Evolutionary conservation across 2,329 filamentous ascomycete species (phyloP).

Genomic region (Nakataea oryzae): DNA sequence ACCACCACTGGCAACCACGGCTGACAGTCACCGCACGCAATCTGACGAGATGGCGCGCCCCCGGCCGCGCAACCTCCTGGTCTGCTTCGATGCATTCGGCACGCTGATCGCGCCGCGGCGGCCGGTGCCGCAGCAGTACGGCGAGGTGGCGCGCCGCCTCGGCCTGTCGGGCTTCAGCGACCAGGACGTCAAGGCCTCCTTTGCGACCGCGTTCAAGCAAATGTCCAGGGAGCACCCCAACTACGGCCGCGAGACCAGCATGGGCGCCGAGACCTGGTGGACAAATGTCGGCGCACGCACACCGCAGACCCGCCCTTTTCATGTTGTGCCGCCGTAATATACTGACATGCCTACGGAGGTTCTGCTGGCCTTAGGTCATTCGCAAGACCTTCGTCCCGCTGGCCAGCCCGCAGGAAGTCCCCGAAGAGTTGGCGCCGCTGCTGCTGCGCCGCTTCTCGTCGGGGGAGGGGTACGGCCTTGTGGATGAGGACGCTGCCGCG

Average conservation of each 20-base stretch:
- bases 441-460: conserved; percentile 44
- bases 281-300: conserved; percentile 25
- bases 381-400: conserved; percentile 38
- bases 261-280: conserved; percentile 49
- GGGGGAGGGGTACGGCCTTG: conserved; percentile 33
- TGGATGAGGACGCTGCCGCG: conserved; percentile 32
- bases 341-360: too few relatives aligned
- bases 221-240: conserved; percentile 40
- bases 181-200: conserved; percentile 23
- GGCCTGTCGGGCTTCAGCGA: conserved; percentile 33
- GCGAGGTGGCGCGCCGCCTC: conserved; percentile 34
- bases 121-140: conserved; percentile 43
- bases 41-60: neutral
- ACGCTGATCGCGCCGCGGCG: conserved; percentile 45
- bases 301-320: neutral
- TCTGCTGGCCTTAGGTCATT: too few relatives aligned
- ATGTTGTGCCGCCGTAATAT: too few relatives aligned
- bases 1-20: too few relatives aligned
- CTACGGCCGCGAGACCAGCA: conserved; percentile 41
- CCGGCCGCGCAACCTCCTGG: conserved; percentile 31
- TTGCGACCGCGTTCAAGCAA: conserved; percentile 33
- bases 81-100: conserved; percentile 57
- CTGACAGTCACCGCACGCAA: neutral
- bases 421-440: conserved; percentile 30
- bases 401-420: conserved; percentile 23